Evolutionary conservation across 768 basidiomycete species (phyloP).

Genomic region (Pleurotus tuber-regium): DNA sequence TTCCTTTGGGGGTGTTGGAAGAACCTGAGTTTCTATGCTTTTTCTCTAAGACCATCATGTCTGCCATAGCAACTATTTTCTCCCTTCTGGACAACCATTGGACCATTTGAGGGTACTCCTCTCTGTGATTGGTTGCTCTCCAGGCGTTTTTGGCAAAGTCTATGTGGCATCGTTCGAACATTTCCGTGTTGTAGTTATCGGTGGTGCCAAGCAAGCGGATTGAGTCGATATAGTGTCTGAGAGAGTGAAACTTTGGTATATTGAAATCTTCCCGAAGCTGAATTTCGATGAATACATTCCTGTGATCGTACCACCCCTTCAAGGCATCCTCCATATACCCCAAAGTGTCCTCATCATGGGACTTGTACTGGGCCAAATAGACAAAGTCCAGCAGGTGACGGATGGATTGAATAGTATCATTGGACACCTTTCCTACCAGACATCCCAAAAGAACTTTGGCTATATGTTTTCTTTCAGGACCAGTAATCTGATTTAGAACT

Average conservation of each 20-base stretch:
- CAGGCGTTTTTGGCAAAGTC: constrained; percentile 28
- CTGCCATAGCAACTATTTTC: no score
- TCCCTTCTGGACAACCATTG: constrained; percentile 34
- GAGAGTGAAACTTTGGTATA: constrained; percentile 11
- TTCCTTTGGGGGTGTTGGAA: no score
- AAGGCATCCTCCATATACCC: constrained; percentile 20
- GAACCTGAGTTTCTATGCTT: no score
- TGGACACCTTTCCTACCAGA: constrained; percentile 20
- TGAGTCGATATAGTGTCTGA: constrained; percentile 4
- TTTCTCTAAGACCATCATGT: no score
- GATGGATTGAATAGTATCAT: constrained; percentile 15
- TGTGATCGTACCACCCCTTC: constrained; percentile 24
- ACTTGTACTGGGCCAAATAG: constrained; percentile 25
- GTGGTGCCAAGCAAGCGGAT: constrained; percentile 14
- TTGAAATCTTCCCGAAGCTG: constrained; percentile 10
- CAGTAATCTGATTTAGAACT: constrained; percentile 33
- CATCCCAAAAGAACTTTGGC: constrained; percentile 22
- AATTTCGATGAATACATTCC: constrained; percentile 25
- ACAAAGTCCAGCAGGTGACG: constrained; percentile 31
- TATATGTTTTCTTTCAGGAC: constrained; percentile 34
- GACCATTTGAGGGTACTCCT: constrained; percentile 37
- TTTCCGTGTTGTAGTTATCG: constrained; percentile 18
- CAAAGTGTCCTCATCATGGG: constrained; percentile 25
- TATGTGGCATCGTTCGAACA: constrained; percentile 12
- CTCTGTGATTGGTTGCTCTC: constrained; percentile 21